Percentiles rank a stretch among this genome's conserved stretches.
Evolutionary conservation across 2,329 filamentous ascomycete genomes (phyloP).

Genomic region (Fusarium sp.): DNA sequence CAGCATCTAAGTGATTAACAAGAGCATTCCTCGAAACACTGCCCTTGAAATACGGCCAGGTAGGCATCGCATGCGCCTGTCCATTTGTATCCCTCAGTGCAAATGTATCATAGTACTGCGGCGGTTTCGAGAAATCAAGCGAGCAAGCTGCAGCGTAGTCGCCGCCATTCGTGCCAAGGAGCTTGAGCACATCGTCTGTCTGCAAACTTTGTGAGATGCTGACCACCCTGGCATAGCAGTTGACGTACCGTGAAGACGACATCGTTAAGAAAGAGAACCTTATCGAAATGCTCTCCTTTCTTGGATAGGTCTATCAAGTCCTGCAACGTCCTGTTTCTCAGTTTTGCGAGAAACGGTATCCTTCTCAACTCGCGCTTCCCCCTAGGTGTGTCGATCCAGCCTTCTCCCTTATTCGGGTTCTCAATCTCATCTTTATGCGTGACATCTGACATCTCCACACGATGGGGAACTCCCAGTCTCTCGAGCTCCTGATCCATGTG

Average conservation of each 20-base stretch:
- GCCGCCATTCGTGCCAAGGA: slow-evolving; percentile 67
- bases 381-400: slow-evolving; percentile 71
- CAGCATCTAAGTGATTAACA: slow-evolving; percentile 57
- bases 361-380: slow-evolving; percentile 67
- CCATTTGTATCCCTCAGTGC: slow-evolving; percentile 66
- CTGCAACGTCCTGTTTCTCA: slow-evolving; percentile 72
- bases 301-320: slow-evolving; percentile 63
- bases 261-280: slow-evolving; percentile 71
- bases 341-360: slow-evolving; percentile 73
- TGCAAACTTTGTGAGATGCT: slow-evolving; percentile 40
- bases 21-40: slow-evolving; percentile 62
- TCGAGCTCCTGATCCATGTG: slow-evolving; percentile 66
- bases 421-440: slow-evolving; percentile 68
- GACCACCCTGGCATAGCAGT: not conserved
- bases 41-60: slow-evolving; percentile 69
- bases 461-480: slow-evolving; percentile 60
- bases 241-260: slow-evolving; percentile 66
- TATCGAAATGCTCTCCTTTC: slow-evolving; percentile 64
- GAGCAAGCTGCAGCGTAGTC: slow-evolving; percentile 71
- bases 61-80: slow-evolving; percentile 60
- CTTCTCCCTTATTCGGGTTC: slow-evolving; percentile 55
- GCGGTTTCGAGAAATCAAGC: slow-evolving; percentile 65
- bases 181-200: slow-evolving; percentile 63
- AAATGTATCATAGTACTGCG: slow-evolving; percentile 70
- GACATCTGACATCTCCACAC: slow-evolving; percentile 65